These are phyloP conservation scores for Herpetospermum pedunculosum DNA, from an alignment of 306 rosid genomes.

Conservation along the genomic window DNA sequence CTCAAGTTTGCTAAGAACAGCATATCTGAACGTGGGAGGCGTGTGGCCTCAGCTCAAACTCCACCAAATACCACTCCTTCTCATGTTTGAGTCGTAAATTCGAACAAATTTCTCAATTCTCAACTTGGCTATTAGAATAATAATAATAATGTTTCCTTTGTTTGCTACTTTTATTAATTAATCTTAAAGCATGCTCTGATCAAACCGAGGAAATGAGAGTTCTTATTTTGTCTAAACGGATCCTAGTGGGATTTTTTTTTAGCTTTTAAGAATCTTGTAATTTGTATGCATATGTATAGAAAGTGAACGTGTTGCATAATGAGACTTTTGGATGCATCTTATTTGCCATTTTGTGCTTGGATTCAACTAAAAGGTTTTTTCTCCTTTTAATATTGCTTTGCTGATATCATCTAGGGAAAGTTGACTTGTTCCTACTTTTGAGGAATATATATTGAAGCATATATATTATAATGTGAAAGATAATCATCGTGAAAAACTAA, in stretches of 20 bases:
- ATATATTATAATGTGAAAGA: too few species aligned
- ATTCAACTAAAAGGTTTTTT: background rate
- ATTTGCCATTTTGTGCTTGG: background rate
- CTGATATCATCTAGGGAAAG: background rate
- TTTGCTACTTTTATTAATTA: background rate
- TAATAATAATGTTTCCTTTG: too few species aligned
- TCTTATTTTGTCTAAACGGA: background rate
- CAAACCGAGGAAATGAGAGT: background rate
- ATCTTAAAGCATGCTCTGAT: background rate
- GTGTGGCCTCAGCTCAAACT: constrained; percentile 50
- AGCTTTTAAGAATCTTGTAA: background rate
- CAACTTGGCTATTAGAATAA: background rate
- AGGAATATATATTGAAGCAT: too few species aligned
- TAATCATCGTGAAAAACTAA: too few species aligned
- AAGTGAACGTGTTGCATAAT: background rate
- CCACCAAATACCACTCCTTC: constrained; percentile 61
- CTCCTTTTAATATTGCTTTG: background rate
- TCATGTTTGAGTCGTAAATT: constrained; percentile 20
- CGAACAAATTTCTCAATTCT: background rate
- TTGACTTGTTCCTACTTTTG: background rate
- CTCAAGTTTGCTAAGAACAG: constrained; percentile 84
- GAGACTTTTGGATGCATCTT: background rate
- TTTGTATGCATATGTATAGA: background rate
- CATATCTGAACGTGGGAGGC: constrained; percentile 70
- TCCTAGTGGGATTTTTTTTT: background rate